Evolutionary conservation across 257 asterid genomes (phyloP).

Genomic region (Gentiana macrophylla): DNA sequence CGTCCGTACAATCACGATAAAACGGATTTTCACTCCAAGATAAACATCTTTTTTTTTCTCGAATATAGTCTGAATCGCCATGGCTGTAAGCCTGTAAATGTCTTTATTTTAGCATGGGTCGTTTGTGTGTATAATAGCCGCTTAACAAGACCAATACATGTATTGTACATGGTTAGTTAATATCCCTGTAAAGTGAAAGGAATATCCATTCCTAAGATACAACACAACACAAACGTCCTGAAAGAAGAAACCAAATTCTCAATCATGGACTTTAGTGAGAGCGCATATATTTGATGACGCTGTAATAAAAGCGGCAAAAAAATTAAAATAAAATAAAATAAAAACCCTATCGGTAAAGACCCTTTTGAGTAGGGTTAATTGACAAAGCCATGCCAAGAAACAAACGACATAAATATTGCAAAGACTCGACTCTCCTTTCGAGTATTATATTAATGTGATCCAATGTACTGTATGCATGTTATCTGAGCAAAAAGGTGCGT

Average conservation of each 20-base stretch:
- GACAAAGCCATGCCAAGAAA: conserved; percentile 16
- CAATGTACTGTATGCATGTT: not conserved
- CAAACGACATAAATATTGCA: conserved; percentile 19
- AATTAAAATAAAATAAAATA: conserved; percentile 1
- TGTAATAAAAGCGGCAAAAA: conserved; percentile 5
- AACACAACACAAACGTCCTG: conserved; percentile 20
- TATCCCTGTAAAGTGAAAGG: conserved; percentile 16
- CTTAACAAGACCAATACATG: too few relatives aligned
- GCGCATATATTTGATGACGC: conserved; percentile 9
- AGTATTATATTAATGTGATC: not conserved
- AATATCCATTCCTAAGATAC: conserved; percentile 16
- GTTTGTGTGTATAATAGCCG: too few relatives aligned
- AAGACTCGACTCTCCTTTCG: conserved; percentile 1
- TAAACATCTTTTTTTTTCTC: too few relatives aligned
- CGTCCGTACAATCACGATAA: too few relatives aligned
- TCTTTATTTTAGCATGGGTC: too few relatives aligned
- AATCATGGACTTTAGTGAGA: conserved; percentile 8
- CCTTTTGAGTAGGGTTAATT: conserved; percentile 8
- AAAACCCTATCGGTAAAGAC: conserved; percentile 4
- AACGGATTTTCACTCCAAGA: too few relatives aligned
- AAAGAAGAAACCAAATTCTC: conserved; percentile 14
- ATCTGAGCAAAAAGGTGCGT: not conserved
- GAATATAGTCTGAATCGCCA: too few relatives aligned
- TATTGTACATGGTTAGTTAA: not conserved
- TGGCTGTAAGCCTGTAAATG: too few relatives aligned